Evolutionary conservation across 768 basidiomycete genomes (phyloP), one percentile per base, ranked within the genome.

Genomic region (Rhizopogon vulgaris): DNA sequence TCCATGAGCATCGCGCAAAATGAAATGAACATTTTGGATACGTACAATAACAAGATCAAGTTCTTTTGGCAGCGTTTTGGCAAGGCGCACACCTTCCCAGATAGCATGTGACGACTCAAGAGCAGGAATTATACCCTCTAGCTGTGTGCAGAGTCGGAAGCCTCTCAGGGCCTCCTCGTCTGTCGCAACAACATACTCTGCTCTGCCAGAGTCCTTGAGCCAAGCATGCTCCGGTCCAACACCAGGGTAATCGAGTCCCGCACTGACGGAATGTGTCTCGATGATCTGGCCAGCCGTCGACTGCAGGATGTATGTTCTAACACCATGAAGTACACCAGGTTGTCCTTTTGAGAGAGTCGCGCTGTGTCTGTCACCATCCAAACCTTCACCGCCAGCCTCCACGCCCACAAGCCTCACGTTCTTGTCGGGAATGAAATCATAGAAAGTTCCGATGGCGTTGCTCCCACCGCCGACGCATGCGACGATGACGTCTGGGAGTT

Each of bases 181-280:
- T 4, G 90, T 96, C 8, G 94, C 95, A 12, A 79, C 85, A 17
- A 90, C 83, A 66, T 98, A 99, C 64, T 96, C 92, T 0, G 93
- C 96, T 54, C 96, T 78, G 15, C 89, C 89, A 3, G 86, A 87
- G 63, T 97, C 94, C 70, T 97, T 97, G 65, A 99, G 74, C 87
- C 90, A 96, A 41, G 95, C 88, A 64, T 98, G 96, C 69, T 99
- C 96, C 8, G 96, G 96, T 18, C 96, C 96, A 45, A 99, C 95
- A 56, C 94, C 94, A 24, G 94, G 94, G 70, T 97, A 97, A 70
- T 97, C 94, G 40, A 96, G 75, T 17, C 94, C 94, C 45, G 94
- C 95, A 59, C 91, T 94, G 70, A 99, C 87, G 4, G 94, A 96
- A 70, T 98, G 94, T 8, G 95, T 97, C 70, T 97, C 95, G 56